These are phyloP conservation scores for Fremontodendron californicum DNA, from an alignment of 345 rosid genomes.

Conservation along the genomic window DNA sequence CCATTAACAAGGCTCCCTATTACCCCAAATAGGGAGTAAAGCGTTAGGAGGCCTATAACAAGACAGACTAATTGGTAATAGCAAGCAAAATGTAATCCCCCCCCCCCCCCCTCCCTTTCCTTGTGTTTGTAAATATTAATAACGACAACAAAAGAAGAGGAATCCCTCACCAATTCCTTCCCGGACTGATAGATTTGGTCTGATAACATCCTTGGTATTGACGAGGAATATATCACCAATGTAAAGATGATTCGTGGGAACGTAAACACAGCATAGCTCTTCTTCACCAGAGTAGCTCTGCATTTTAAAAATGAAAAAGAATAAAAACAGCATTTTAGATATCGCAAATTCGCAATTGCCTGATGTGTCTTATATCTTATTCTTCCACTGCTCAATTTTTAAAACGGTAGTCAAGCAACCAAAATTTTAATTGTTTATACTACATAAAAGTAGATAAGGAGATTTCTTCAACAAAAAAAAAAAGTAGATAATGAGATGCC, in stretches of 20 bases:
- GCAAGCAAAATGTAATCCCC: background rate
- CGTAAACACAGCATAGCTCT: slow-evolving; percentile 90
- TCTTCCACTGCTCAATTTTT: background rate
- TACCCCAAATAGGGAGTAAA: background rate
- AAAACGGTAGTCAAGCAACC: background rate
- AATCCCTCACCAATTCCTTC: slow-evolving; percentile 90
- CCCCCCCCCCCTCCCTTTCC: background rate
- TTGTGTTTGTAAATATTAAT: background rate
- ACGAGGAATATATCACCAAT: slow-evolving; percentile 90
- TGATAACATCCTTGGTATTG: slow-evolving; percentile 73
- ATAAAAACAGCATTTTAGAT: background rate
- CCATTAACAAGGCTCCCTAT: background rate
- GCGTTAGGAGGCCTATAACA: background rate
- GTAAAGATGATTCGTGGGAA: slow-evolving; percentile 93
- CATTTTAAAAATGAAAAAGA: slow-evolving; percentile 12
- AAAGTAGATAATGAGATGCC: background rate
- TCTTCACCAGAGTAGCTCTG: slow-evolving; percentile 90
- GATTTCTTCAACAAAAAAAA: no score
- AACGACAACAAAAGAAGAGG: background rate
- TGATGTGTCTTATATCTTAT: background rate
- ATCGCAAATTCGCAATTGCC: background rate
- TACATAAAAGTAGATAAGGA: background rate
- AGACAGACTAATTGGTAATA: background rate
- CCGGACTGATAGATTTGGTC: slow-evolving; percentile 91
- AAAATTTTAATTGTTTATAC: background rate